Evolutionary conservation across 768 basidiomycete genomes (phyloP).

Genomic region (Lepiota subincarnata): DNA sequence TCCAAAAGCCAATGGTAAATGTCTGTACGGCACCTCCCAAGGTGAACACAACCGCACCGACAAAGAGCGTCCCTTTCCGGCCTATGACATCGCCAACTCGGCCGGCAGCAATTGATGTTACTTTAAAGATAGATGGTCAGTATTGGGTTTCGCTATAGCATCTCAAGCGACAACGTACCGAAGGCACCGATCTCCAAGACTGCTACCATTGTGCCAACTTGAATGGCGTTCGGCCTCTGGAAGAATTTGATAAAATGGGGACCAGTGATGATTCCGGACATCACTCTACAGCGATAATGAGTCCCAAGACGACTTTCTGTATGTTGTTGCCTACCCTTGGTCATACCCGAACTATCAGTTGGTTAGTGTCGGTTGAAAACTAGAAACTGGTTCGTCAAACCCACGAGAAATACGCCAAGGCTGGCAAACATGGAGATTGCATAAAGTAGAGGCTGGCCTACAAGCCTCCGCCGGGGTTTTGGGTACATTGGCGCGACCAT

Average conservation of each 20-base stretch:
- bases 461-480: slow-evolving; percentile 45
- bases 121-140: slow-evolving; percentile 27
- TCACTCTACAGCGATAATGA: slow-evolving; percentile 44
- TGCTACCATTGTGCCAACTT: slow-evolving; percentile 87
- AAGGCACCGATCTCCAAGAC: slow-evolving; percentile 86
- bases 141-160: too few species aligned
- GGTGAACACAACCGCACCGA: slow-evolving; percentile 71
- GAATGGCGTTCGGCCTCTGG: slow-evolving; percentile 59
- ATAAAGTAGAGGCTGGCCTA: slow-evolving; percentile 67
- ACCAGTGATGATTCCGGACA: slow-evolving; percentile 83
- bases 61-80: slow-evolving; percentile 67
- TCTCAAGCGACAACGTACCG: slow-evolving; percentile 36
- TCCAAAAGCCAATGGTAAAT: slow-evolving; percentile 59
- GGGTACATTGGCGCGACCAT: slow-evolving; percentile 25
- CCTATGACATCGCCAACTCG: slow-evolving; percentile 76
- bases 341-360: slow-evolving; percentile 65
- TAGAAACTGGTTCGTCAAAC: slow-evolving; percentile 19
- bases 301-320: slow-evolving; percentile 10
- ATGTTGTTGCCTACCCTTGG: slow-evolving; percentile 51
- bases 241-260: slow-evolving; percentile 78
- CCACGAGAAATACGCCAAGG: slow-evolving; percentile 71
- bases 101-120: slow-evolving; percentile 77
- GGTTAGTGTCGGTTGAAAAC: not conserved
- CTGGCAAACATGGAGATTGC: slow-evolving; percentile 72
- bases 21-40: slow-evolving; percentile 76